These are phyloP conservation scores for Sporothrix phasma DNA, from an alignment of 2,329 filamentous ascomycete species.

Conservation along the genomic window DNA sequence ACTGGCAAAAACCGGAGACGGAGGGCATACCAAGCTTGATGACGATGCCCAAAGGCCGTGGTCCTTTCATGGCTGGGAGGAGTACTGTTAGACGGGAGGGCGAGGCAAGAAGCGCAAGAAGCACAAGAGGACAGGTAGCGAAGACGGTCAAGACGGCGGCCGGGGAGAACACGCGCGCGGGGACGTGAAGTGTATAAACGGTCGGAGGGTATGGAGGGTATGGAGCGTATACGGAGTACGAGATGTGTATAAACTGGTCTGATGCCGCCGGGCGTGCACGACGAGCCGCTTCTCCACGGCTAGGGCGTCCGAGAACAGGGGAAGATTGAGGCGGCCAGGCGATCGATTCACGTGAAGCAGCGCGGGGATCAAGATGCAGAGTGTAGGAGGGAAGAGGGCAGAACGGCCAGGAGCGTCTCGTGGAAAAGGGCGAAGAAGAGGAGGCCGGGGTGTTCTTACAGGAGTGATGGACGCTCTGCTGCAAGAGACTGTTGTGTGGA, in stretches of 20 bases:
- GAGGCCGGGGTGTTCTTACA: slow-evolving; percentile 7
- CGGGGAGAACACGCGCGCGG: background rate
- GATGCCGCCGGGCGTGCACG: background rate
- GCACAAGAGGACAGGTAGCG: background rate
- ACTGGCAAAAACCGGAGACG: too few relatives aligned
- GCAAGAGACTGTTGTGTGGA: slow-evolving; percentile 12
- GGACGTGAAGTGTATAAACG: background rate
- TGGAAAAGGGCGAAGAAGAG: background rate
- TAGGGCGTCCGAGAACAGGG: background rate
- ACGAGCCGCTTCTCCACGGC: background rate
- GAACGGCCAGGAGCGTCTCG: background rate
- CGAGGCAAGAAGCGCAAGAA: too few relatives aligned
- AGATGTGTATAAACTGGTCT: background rate
- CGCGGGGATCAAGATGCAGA: background rate
- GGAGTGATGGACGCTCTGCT: slow-evolving; percentile 11
- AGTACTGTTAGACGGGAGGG: background rate
- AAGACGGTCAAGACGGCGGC: background rate
- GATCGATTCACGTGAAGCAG: background rate
- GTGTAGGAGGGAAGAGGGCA: background rate
- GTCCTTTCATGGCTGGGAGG: slow-evolving; percentile 50
- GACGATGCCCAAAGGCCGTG: slow-evolving; percentile 62
- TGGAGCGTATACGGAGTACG: background rate
- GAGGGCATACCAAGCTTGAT: slow-evolving; percentile 84
- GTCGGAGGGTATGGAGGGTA: too few relatives aligned
- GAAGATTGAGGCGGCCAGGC: background rate